Evolutionary conservation across 768 basidiomycete genomes (phyloP).

Genomic region (Mycena galericulata): DNA sequence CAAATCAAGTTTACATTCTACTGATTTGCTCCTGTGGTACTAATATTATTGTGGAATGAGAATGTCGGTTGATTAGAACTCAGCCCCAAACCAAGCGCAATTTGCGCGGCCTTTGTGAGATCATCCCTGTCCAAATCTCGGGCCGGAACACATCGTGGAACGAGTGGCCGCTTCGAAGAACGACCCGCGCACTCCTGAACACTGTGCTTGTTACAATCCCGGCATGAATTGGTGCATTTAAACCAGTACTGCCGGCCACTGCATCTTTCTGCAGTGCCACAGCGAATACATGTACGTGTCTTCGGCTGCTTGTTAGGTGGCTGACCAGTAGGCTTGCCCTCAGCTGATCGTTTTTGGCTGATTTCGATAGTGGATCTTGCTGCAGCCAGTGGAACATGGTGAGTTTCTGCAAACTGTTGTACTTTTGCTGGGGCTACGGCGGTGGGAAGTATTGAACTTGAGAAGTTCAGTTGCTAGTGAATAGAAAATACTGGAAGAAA

Average conservation of each 20-base stretch:
- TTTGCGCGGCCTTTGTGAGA: not conserved
- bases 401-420: not conserved
- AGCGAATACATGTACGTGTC: no score
- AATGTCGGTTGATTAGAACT: no score
- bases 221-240: slow-evolving; percentile 4
- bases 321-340: not conserved
- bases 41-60: no score
- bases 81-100: not conserved
- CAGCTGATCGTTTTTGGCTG: slow-evolving; percentile 1
- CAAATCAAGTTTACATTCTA: no score
- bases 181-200: slow-evolving; percentile 1
- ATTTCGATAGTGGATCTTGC: slow-evolving; percentile 6
- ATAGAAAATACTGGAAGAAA: no score
- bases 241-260: slow-evolving; percentile 8
- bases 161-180: no score
- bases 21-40: no score
- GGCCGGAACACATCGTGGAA: no score
- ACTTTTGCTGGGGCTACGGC: not conserved
- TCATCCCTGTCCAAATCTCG: not conserved
- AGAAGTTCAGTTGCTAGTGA: no score
- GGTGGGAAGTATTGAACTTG: no score
- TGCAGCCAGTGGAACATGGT: slow-evolving; percentile 6
- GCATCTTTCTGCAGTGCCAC: slow-evolving; percentile 1
- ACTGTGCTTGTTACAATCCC: not conserved
- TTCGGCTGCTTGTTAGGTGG: no score